phyloP scores from a whole-genome alignment of 768 basidiomycete genomes.

The Tubosaeta sp. region DNA sequence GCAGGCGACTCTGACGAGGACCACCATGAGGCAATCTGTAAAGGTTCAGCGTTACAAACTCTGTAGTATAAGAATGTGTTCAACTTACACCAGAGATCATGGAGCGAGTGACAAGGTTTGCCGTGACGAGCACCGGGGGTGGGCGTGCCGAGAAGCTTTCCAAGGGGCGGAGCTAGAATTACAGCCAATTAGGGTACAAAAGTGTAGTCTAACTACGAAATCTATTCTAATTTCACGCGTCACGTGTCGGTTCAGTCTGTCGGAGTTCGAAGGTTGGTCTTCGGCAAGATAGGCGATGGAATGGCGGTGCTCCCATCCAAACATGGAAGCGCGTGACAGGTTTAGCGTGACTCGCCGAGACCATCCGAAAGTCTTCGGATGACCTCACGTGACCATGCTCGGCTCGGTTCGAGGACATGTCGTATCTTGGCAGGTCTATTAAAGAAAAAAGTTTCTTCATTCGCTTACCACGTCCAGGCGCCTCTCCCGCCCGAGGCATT shows the following conservation, averaged over 20 bases:
- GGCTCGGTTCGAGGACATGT: not conserved
- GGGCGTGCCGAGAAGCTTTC: no score
- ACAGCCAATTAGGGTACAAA: no score
- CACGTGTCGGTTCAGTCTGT: no score
- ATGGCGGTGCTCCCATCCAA: no score
- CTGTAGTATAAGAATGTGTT: not conserved
- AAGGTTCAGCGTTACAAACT: not conserved
- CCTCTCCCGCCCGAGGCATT: not conserved
- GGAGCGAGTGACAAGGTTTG: not conserved
- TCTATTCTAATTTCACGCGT: no score
- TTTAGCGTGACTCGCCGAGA: not conserved
- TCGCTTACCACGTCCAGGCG: not conserved
- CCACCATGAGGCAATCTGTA: constrained; percentile 55
- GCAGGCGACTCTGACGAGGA: constrained; percentile 36
- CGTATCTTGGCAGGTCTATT: not conserved
- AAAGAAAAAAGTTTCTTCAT: not conserved
- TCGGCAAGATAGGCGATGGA: no score
- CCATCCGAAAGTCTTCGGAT: not conserved
- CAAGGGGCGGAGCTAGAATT: no score
- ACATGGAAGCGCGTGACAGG: no score
- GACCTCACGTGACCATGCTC: not conserved
- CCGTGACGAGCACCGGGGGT: no score
- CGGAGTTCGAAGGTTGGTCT: no score
- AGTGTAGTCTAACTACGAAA: no score
- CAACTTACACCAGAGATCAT: constrained; percentile 43